Evolutionary conservation across 805 yeast species (phyloP), one percentile per base, ranked within the genome.

Genomic region (Scheffersomyces ergatensis): DNA sequence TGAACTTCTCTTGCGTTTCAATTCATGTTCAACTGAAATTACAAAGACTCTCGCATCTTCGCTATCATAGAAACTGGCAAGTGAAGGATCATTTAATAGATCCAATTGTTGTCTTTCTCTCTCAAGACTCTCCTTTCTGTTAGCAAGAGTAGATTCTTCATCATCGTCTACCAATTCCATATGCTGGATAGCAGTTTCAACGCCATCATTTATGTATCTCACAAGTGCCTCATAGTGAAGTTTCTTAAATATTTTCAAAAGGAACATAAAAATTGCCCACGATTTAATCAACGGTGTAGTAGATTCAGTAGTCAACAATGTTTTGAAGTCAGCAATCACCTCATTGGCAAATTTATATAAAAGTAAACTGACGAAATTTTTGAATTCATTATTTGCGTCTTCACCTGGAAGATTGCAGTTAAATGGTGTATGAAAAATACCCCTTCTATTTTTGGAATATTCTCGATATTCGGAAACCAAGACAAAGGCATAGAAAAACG

Each of bases 401-500:
- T 39, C 20, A 31, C 32, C 17, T 8, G 35, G 24, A 4, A n/a
- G 25, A 36, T 59, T 57, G 11, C 57, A 31, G 37, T 59, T 60
- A 37, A 51, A 54, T 1, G 58, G 55, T 1, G 63, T 60, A 26
- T 55, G 60, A 7, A 9, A 21, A 18, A 36, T 36, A 2, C 17
- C 14, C 11, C 14, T 27, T 5, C 16, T 13, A 7, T 25, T 19
- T 21, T 29, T 30, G 23, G 47, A 19, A 8, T 49, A 47, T 18
- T 50, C 56, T 14, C 45, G 45, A 37, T 39, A 49, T 26, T 58
- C 61, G 26, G 45, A 37, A 3, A 57, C 33, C 39, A 60, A 41
- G 1, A 53, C 45, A 33, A 58, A 50, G 3, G 55, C 46, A 38
- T 54, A 55, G 17, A 55, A 43, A n/a, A 55, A 50, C 14, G 44